Evolutionary conservation across 2,329 filamentous ascomycete species (phyloP), one percentile per base, ranked within the genome.

Genomic region (Penicillium sp.): DNA sequence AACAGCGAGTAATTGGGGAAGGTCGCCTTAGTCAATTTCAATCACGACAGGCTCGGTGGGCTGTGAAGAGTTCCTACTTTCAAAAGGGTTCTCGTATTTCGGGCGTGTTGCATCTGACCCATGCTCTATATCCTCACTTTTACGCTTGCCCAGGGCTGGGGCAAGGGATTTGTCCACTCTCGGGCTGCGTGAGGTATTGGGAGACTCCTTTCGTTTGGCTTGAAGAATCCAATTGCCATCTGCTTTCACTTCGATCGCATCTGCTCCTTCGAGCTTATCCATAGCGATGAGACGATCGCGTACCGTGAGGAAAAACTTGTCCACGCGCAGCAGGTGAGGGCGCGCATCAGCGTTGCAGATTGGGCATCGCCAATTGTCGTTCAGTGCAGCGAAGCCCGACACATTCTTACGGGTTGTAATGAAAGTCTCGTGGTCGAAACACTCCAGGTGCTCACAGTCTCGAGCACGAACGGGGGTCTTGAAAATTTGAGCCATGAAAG

Each of bases 341-440:
- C 92, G 82, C 10, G 88, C 90, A 69, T 96, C 92, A 29, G 74
- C 76, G 24, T 79, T 78, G 70, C 93, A 97, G 28, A 95, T 84
- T 0, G 94, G 94, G 63, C 94, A 99, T 57, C 82, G 87, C 91
- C 92, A 96, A 47, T 83, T 82, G 49, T 79, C 79, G 36, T 68
- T 61, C 45, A 68, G 47, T 21, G 61, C 56, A 23, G 72, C 68
- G 54, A 79, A 80, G 13, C 74, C 72, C 5, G 78, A 76, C 39
- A 69, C 73, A 23, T 68, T 71, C 21, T 62, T 67, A 15, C 89
- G 84, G 5, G 87, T 89, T 13, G 78, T 71, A 8, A 99, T 80
- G 76, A 90, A 97, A 0, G 83, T 92, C 18, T 88, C 81, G 7
- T 96, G 83, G 68, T 97, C 93, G 67, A 97, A 96, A 67, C 91